Evolutionary conservation across 768 basidiomycete genomes (phyloP), one percentile per base, ranked within the genome.

Genomic region (Arthromyces matolae): DNA sequence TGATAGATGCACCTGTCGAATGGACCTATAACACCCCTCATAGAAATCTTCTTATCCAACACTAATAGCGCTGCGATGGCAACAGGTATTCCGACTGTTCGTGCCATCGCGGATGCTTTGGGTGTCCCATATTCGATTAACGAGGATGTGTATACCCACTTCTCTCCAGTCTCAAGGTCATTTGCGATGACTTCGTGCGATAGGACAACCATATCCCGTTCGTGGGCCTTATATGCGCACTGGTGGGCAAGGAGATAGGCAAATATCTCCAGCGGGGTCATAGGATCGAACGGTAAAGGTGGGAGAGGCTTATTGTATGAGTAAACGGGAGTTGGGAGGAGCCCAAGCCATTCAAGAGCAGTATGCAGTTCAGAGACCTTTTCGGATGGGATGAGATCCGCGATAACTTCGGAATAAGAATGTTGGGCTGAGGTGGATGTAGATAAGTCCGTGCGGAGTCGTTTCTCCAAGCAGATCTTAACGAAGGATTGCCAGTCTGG

Each of bases 131-230:
- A 86, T 25, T 76, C 67, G 19, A 84, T 69, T 12, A 93, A 63
- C 19, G 78, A 76, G 7, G 89, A 87, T 9, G 80, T 83, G 54
- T 92, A 77, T 25, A 81, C 74, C 54, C 82, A 73, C 54, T 76
- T 71, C 29, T 64, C 48, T 36, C 23, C 35, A 14, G 34, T 28
- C 8, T 38, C 63, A 50, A 24, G 45, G 56, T 54, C 42, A 16
- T 34, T 44, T 0, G 84, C 76, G 41, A 87, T 77, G 55, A 96
- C 74, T 63, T 93, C 85, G 65, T 97, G 93, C 43, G 83, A 73
- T 13, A 96, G 80, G 23, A 95, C 76, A 51, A 93, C 92, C 68
- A 92, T 81, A 62, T 97, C 94, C 14, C 84, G 79, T 64, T 97
- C 94, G 31, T 72, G 67, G 0, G 79, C 77, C 0, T 51, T 61